These are phyloP conservation scores for Decorospora gaudefroyi DNA, from an alignment of 2,329 filamentous ascomycete species.

Conservation along the genomic window DNA sequence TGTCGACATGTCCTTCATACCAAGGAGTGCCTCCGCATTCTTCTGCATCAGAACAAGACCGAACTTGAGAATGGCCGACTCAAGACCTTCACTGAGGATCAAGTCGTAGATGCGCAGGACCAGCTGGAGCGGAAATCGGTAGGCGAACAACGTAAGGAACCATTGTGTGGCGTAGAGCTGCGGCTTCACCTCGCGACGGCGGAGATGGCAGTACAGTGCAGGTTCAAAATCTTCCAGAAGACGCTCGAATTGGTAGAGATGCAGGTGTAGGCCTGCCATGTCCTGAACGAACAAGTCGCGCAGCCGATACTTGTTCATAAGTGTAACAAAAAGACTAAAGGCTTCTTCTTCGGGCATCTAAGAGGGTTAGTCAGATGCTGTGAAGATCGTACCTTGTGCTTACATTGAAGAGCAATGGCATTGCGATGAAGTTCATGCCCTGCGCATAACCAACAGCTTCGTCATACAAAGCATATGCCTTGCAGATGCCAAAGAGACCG, in stretches of 20 bases:
- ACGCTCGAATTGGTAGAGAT: constrained; percentile 92
- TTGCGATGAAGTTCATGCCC: constrained; percentile 97
- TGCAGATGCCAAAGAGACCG: constrained; percentile 91
- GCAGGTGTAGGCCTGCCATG: constrained; percentile 93
- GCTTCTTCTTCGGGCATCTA: constrained; percentile 97
- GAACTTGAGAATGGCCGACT: constrained; percentile 87
- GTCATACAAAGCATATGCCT: constrained; percentile 95
- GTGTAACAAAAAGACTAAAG: constrained; percentile 85
- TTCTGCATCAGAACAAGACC: constrained; percentile 96
- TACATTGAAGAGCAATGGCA: constrained; percentile 94
- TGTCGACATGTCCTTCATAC: constrained; percentile 87
- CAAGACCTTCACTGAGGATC: constrained; percentile 88
- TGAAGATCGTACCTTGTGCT: constrained; percentile 40
- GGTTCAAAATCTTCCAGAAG: constrained; percentile 92
- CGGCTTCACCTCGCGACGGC: constrained; percentile 81
- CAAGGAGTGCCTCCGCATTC: constrained; percentile 76
- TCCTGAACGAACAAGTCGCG: constrained; percentile 92
- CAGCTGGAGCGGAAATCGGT: constrained; percentile 93
- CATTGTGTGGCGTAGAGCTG: constrained; percentile 97
- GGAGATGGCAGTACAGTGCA: constrained; percentile 90
- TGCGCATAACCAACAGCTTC: constrained; percentile 95
- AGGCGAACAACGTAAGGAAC: constrained; percentile 98
- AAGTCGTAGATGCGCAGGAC: constrained; percentile 96
- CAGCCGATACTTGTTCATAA: constrained; percentile 96
- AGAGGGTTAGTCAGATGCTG: constrained; percentile 67